phyloP scores from a whole-genome alignment of 768 basidiomycete genomes.

The Podaxis pistillaris region DNA sequence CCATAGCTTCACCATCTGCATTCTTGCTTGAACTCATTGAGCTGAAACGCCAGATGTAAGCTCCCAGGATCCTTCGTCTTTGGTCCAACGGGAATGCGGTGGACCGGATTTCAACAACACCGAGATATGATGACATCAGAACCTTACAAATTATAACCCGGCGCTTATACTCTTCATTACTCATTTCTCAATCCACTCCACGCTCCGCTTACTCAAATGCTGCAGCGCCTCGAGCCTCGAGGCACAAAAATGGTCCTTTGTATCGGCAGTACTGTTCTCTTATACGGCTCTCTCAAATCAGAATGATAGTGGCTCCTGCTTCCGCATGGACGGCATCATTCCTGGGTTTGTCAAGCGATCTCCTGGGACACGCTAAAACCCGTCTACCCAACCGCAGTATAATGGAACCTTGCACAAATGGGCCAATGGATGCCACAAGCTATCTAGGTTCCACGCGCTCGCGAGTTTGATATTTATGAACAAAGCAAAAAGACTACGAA shows the following conservation, averaged over 20 bases:
- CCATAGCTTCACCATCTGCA: not conserved
- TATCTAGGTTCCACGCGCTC: not conserved
- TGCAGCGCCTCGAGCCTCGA: not conserved
- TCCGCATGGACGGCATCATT: slow-evolving; percentile 3
- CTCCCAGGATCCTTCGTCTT: not conserved
- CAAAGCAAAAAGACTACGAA: not conserved
- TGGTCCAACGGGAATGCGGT: not conserved
- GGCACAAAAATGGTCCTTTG: not conserved
- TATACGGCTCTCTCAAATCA: not conserved
- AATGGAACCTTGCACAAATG: not conserved
- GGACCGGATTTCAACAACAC: slow-evolving; percentile 1
- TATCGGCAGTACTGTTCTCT: not conserved
- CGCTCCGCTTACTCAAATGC: not conserved
- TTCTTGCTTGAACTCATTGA: not conserved
- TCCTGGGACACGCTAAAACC: not conserved
- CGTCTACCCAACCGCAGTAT: not conserved
- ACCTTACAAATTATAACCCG: not conserved
- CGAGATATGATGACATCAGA: slow-evolving; percentile 4
- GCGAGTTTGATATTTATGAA: not conserved
- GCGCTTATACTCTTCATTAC: not conserved
- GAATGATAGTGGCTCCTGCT: not conserved
- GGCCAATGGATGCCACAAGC: not conserved
- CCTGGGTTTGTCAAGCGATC: not conserved
- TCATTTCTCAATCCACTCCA: not conserved
- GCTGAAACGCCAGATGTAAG: not conserved